A percentile compares a stretch with the other conserved stretches of the same genome.
These are phyloP conservation scores for Zancudomyces culisetae DNA, from an alignment of 371 early-diverging fungal genomes.

Conservation along the genomic window DNA sequence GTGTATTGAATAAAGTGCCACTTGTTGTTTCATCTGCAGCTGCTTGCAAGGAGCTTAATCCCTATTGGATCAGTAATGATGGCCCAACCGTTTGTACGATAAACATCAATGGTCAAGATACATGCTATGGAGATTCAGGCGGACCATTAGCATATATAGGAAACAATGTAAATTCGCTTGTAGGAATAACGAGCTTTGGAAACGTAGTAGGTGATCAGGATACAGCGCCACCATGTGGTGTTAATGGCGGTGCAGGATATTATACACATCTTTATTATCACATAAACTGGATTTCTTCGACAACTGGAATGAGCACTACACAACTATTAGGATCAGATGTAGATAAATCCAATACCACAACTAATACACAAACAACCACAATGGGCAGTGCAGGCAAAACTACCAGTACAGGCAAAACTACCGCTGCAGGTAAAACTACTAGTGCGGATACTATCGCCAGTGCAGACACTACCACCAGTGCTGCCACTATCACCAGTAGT, in stretches of 20 bases:
- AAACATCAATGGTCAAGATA: conserved; percentile 9
- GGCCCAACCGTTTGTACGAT: conserved; percentile 12
- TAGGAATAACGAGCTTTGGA: conserved; percentile 1
- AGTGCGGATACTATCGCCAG: too few species aligned
- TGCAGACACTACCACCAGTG: too few species aligned
- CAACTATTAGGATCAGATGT: too few species aligned
- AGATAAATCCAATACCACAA: too few species aligned
- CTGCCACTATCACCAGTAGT: too few species aligned
- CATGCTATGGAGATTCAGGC: conserved; percentile 23
- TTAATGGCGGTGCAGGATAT: background rate
- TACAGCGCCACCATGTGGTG: background rate
- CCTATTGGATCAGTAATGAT: conserved; percentile 1
- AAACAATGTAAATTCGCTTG: background rate
- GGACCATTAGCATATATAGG: conserved; percentile 12
- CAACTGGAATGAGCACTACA: background rate
- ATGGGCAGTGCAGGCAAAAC: too few species aligned
- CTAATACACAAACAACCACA: too few species aligned
- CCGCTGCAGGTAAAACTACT: too few species aligned
- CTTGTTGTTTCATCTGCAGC: conserved; percentile 4
- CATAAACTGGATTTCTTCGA: background rate
- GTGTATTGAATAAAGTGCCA: conserved; percentile 11
- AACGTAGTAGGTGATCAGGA: too few species aligned
- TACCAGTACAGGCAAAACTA: too few species aligned
- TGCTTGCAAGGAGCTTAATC: conserved; percentile 6
- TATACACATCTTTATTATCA: background rate